Percentiles rank a stretch among this genome's conserved stretches.
Evolutionary conservation across 1,284 basidiomycete species (phyloP).

Genomic region (Apiotrichum siamense): DNA sequence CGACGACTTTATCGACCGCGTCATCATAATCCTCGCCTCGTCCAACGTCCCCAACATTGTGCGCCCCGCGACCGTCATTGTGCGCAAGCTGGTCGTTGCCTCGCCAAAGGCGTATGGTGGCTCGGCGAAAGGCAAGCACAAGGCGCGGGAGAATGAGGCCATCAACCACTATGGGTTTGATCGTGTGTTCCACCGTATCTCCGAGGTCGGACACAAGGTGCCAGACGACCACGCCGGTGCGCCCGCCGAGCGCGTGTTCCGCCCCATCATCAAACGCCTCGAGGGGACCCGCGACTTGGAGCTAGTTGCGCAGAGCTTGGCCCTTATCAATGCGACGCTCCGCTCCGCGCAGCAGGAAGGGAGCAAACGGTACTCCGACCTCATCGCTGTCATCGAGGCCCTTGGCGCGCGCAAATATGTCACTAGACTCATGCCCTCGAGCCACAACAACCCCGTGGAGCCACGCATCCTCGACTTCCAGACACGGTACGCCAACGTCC

Average conservation of each 20-base stretch:
- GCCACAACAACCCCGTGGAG: conserved; percentile 72
- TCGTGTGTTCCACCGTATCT: conserved; percentile 74
- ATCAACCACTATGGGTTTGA: conserved; percentile 65
- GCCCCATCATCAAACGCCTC: conserved; percentile 62
- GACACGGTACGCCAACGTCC: conserved; percentile 74
- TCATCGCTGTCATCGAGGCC: conserved; percentile 55
- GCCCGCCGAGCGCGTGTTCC: conserved; percentile 29
- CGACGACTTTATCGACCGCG: conserved; percentile 34
- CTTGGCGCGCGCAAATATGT: conserved; percentile 77
- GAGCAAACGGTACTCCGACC: conserved; percentile 31
- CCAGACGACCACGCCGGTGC: conserved; percentile 51
- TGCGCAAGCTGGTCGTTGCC: conserved; percentile 40
- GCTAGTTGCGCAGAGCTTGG: conserved; percentile 79
- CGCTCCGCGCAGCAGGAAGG: conserved; percentile 35
- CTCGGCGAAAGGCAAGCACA: conserved; percentile 17
- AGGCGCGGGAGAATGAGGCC: conserved; percentile 14
- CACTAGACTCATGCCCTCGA: conserved; percentile 72
- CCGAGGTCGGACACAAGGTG: conserved; percentile 55
- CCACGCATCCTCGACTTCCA: conserved; percentile 82
- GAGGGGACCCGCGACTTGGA: conserved; percentile 71
- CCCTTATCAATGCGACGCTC: conserved; percentile 70
- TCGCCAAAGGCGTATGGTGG: conserved; percentile 17
- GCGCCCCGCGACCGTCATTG: conserved; percentile 72
- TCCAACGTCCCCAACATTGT: conserved; percentile 79
- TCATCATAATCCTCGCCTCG: conserved; percentile 75